Evolutionary conservation across 208 protist species (phyloP), one percentile per base, ranked within the genome.

Genomic region (Leishmania tarentolae): DNA sequence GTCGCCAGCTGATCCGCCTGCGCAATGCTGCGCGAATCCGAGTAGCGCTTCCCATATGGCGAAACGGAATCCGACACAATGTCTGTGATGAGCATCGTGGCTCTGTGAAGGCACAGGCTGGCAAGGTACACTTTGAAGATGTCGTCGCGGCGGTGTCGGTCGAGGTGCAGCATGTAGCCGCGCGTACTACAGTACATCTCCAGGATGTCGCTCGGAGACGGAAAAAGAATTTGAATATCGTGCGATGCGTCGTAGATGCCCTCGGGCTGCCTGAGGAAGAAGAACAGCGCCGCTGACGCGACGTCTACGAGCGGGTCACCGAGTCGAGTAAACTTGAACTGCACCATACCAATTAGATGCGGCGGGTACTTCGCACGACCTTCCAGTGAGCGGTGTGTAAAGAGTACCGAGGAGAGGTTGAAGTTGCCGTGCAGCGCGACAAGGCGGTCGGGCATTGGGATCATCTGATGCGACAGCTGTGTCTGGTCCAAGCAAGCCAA

Each of bases 41-140:
- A 78, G 47, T 79, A 24, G 46, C 80, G 80, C 53, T 87, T 65
- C 28, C 7, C 42, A 5, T 83, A 65, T 0, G 42, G 66, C 19
- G 75, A 66, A 42, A 53, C 6, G 2, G 31, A 70, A 1, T 24
- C 63, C 5, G 75, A 82, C 35, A 89, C 80, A 35, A 88, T 59
- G 11, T 83, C 82, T 37, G 81, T 82, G 47, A 90, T 86, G n/a
- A 91, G 66, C 68, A 86, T 88, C 11, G 69, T 69, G 21, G 90
- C 88, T 8, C 84, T 66, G 46, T 92, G 88, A 50, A 93, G 81
- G 75, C 92, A 95, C 40, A 91, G 75, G 11, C 86, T 87, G 50
- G 90, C 85, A 2, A 95, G 71, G 82, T 95, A 95, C 28, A 95
- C 90, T 65, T 81, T 91, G 82, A 95, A 95, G 68, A 95, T 94